Conservation (phyloP, 2,329 filamentous ascomycete species). For the Ascochyta rabiei region DNA sequence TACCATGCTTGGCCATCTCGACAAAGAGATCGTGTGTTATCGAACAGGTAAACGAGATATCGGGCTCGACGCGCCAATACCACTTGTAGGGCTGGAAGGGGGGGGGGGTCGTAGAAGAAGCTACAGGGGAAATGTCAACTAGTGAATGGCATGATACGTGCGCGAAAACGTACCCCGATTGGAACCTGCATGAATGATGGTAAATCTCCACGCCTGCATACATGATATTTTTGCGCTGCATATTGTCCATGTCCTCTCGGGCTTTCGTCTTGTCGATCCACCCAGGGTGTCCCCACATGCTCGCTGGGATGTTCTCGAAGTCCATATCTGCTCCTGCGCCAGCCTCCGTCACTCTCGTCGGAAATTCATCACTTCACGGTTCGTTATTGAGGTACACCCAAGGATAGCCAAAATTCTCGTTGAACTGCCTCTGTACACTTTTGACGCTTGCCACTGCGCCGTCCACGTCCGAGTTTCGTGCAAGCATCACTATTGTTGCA, state of each 20-base stretch:
- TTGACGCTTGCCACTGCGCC: constrained; percentile 73
- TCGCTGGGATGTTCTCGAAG: constrained; percentile 84
- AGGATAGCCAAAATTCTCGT: constrained; percentile 95
- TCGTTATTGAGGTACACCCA: constrained; percentile 98
- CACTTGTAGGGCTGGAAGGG: constrained; percentile 80
- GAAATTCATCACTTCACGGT: constrained; percentile 89
- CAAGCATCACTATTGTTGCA: constrained; percentile 85
- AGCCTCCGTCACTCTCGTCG: constrained; percentile 72
- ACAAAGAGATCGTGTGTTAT: constrained; percentile 96
- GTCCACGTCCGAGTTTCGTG: constrained; percentile 83
- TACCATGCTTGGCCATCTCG: constrained; percentile 94
- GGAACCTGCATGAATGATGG: constrained; percentile 98
- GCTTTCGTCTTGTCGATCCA: constrained; percentile 58
- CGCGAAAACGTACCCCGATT: constrained; percentile 51
- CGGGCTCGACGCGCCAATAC: constrained; percentile 97
- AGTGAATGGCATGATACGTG: not conserved
- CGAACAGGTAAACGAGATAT: constrained; percentile 97
- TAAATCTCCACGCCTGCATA: constrained; percentile 85
- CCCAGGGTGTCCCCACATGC: constrained; percentile 82
- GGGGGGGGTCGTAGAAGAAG: constrained; percentile 93
- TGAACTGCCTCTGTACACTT: constrained; percentile 83
- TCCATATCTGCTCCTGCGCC: constrained; percentile 72
- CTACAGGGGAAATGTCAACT: not conserved
- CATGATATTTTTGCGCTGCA: constrained; percentile 79
- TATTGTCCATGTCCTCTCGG: constrained; percentile 74